Percentiles rank a stretch among this genome's conserved stretches.
phyloP scores from a whole-genome alignment of 257 asterid species.

The Euphrasia confusa region DNA sequence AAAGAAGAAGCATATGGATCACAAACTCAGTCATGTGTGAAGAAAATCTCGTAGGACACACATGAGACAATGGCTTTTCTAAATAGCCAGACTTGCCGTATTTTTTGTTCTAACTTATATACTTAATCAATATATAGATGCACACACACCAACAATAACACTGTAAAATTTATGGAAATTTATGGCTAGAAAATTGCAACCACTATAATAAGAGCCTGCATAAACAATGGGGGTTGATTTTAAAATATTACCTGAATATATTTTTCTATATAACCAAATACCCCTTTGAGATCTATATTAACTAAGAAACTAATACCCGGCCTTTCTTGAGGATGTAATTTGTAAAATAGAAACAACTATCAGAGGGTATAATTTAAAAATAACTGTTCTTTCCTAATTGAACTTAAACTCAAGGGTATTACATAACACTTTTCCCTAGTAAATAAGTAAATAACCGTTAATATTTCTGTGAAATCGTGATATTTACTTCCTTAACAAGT shows the following conservation, averaged over 20 bases:
- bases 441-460: neutral
- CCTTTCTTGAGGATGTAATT: neutral
- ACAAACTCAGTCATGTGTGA: constrained; percentile 1
- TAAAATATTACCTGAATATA: too few species aligned
- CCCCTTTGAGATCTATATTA: neutral
- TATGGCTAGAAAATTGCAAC: neutral
- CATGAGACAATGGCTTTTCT: neutral
- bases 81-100: neutral
- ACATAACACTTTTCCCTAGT: neutral
- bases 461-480: constrained; percentile 1
- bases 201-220: neutral
- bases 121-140: neutral
- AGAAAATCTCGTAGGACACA: neutral
- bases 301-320: neutral
- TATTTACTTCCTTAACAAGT: neutral
- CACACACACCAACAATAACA: neutral
- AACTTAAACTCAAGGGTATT: neutral
- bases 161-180: neutral
- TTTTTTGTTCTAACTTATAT: neutral
- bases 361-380: neutral
- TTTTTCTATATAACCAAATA: neutral
- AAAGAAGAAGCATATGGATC: constrained; percentile 19
- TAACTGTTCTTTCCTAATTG: neutral
- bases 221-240: neutral
- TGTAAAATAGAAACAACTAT: neutral